These are phyloP conservation scores for Thinopyrum elongatum DNA, from an alignment of 176 grass and related monocot species.

Conservation along the genomic window DNA sequence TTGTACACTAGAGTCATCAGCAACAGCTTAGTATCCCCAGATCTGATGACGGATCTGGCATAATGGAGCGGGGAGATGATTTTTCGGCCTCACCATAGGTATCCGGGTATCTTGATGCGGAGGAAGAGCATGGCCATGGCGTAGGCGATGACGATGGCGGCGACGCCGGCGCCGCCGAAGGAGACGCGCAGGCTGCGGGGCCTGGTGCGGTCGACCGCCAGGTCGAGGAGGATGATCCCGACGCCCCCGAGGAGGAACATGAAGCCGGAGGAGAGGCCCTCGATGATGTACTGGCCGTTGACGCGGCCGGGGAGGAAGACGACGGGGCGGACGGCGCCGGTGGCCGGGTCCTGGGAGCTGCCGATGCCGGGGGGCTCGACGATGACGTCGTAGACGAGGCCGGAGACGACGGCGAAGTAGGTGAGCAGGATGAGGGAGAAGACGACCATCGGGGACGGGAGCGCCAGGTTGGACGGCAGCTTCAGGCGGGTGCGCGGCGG, in stretches of 20 bases:
- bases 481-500: slow-evolving; percentile 81
- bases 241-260: slow-evolving; percentile 93
- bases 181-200: slow-evolving; percentile 78
- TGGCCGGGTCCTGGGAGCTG: slow-evolving; percentile 74
- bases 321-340: slow-evolving; percentile 76
- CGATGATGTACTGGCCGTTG: slow-evolving; percentile 98
- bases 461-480: slow-evolving; percentile 72
- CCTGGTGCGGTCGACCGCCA: slow-evolving; percentile 70
- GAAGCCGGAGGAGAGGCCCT: slow-evolving; percentile 95
- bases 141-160: slow-evolving; percentile 63
- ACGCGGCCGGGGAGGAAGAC: slow-evolving; percentile 89
- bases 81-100: slow-evolving; percentile 69
- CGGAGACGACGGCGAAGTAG: slow-evolving; percentile 91
- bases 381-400: slow-evolving; percentile 93
- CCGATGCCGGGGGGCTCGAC: slow-evolving; percentile 90
- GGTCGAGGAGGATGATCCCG: slow-evolving; percentile 85
- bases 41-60: slow-evolving; percentile 29
- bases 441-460: slow-evolving; percentile 79
- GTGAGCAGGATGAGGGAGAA: slow-evolving; percentile 86
- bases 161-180: slow-evolving; percentile 58
- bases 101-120: slow-evolving; percentile 86
- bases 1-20: slow-evolving; percentile 20
- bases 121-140: slow-evolving; percentile 92
- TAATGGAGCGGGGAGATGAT: neutral
- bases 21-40: neutral